A percentile compares a stretch with the other conserved stretches of the same genome.
These are phyloP conservation scores for Trichoderma sp. DNA, from an alignment of 2,329 filamentous ascomycete genomes.

Conservation along the genomic window DNA sequence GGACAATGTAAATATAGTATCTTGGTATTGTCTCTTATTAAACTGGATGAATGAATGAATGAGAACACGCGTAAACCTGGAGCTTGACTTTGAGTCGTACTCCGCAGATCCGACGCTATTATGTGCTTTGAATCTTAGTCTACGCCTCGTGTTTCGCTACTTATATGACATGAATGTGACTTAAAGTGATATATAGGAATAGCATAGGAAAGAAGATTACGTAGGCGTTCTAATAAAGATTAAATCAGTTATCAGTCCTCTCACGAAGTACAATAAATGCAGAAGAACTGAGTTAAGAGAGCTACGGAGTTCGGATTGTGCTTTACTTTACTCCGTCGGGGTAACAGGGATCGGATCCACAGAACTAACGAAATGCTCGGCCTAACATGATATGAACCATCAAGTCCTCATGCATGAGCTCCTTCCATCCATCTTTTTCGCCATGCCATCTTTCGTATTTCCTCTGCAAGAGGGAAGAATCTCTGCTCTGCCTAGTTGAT, in stretches of 20 bases:
- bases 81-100: too few species aligned
- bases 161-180: too few species aligned
- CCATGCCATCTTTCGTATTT: background rate
- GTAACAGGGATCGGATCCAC: background rate
- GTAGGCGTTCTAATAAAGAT: too few species aligned
- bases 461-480: background rate
- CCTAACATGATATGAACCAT: background rate
- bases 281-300: background rate
- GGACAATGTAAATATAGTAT: background rate
- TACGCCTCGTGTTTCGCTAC: too few species aligned
- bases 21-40: too few species aligned
- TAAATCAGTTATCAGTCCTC: too few species aligned
- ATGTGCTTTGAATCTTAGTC: too few species aligned
- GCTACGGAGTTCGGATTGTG: conserved; percentile 6
- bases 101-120: too few species aligned
- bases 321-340: background rate
- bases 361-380: background rate
- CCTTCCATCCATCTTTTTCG: background rate
- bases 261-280: background rate
- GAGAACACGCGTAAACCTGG: too few species aligned
- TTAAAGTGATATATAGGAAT: too few species aligned
- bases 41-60: too few species aligned
- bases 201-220: too few species aligned
- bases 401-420: background rate
- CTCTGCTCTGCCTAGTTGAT: background rate